Evolutionary conservation across 352 stramenopile species (phyloP), one percentile per base, ranked within the genome.

Genomic region (Phytophthora pluvialis): DNA sequence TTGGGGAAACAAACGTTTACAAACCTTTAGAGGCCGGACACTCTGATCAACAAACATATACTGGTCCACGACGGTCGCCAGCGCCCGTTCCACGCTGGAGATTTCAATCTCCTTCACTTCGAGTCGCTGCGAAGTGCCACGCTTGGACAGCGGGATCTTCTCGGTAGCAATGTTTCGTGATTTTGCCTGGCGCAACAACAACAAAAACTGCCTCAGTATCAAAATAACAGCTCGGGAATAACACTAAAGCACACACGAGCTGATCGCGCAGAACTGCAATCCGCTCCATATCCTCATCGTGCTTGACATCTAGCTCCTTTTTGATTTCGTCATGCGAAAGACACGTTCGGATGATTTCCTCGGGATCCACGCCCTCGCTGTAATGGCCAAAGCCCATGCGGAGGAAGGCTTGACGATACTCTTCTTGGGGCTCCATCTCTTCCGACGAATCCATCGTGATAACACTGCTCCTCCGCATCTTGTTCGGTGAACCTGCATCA

Each of bases 31-130:
- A 0, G 83, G 87, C 2, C 83, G 78, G 9, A 95, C 80, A 32
- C 70, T 84, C 58, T 93, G 81, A 33, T 95, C 83, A 1, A 93
- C 84, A 60, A 88, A 95, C 74, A 89, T 88, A 56, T 91, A 95
- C 60, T 93, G 80, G 26, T 95, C 84, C 15, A 92, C 71, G n/a
- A 92, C 77, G 0, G 81, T 91, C 10, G 78, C 73, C 28, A 95
- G 65, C 6, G 73, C 65, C 5, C 80, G 79, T 43, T 93, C 84
- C 9, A 88, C 64, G 16, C 51, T 81, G 4, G 75, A 88, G 31
- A 90, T 78, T 61, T 90, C 86, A 33, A 91, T 62, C 52, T 91
- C 80, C 47, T 86, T 88, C n/a, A 61, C 80, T 58, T 91, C 83
- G 6, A 92, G 72, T 16, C 78, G 77, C 57, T 92, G 81, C 1